Evolutionary conservation across 257 asterid species (phyloP).

Genomic region (Datura wrightii): DNA sequence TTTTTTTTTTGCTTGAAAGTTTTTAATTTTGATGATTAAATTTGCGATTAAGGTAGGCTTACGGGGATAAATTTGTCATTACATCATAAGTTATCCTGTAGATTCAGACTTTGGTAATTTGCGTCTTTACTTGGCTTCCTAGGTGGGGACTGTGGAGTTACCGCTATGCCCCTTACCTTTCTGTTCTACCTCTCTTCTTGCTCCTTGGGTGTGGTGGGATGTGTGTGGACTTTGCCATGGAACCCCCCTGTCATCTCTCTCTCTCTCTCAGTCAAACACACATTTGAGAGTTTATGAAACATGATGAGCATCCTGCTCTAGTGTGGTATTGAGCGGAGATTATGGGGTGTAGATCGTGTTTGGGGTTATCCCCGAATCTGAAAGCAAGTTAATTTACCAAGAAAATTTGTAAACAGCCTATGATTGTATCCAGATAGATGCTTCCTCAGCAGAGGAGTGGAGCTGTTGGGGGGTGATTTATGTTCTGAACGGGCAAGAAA

Average conservation of each 20-base stretch:
- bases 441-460: not conserved
- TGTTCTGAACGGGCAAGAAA: not conserved
- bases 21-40: not conserved
- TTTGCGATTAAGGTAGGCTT: conserved; percentile 36
- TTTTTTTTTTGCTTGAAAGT: not conserved
- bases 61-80: conserved; percentile 52
- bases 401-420: not conserved
- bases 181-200: too few relatives aligned
- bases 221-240: not conserved
- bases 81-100: conserved; percentile 12
- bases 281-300: not conserved
- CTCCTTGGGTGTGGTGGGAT: not conserved
- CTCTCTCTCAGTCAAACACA: not conserved
- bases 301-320: not conserved
- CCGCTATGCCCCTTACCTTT: conserved; percentile 32
- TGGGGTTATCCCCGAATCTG: not conserved
- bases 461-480: not conserved
- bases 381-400: not conserved
- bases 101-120: conserved; percentile 31
- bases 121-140: conserved; percentile 31
- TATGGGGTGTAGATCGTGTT: too few relatives aligned
- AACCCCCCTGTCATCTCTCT: not conserved
- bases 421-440: not conserved
- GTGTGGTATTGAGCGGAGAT: not conserved
- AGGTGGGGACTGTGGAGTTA: conserved; percentile 44